A percentile compares a stretch with the other conserved stretches of the same genome.
These are phyloP conservation scores for Dothideomycetes sp. DNA, from an alignment of 2,329 filamentous ascomycete species.

Conservation along the genomic window DNA sequence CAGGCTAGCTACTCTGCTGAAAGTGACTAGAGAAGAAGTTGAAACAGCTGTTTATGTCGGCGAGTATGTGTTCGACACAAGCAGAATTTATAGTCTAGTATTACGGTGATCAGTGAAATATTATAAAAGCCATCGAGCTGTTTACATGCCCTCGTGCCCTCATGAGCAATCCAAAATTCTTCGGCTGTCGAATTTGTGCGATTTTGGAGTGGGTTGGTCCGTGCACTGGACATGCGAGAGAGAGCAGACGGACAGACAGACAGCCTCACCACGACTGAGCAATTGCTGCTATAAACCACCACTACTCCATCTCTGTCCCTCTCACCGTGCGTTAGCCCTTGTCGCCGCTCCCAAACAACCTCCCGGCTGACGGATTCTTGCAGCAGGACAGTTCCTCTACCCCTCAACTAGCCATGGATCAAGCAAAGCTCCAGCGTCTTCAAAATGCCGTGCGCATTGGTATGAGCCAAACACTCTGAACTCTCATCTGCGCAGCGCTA, in stretches of 20 bases:
- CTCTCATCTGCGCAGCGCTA: slow-evolving; percentile 20
- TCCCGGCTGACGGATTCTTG: neutral
- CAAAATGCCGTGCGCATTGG: slow-evolving; percentile 61
- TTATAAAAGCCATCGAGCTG: no score
- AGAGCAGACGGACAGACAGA: slow-evolving; percentile 5
- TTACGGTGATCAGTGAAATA: no score
- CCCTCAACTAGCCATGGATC: slow-evolving; percentile 39
- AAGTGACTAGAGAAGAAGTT: no score
- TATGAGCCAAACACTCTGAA: slow-evolving; percentile 36
- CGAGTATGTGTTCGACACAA: no score
- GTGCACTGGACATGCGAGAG: slow-evolving; percentile 3
- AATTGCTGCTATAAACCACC: slow-evolving; percentile 9
- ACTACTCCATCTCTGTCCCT: slow-evolving; percentile 3
- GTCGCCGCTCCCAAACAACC: neutral
- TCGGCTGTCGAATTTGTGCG: no score
- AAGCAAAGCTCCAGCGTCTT: slow-evolving; percentile 57
- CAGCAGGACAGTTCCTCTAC: slow-evolving; percentile 2
- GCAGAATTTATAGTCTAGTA: no score
- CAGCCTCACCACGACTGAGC: slow-evolving; percentile 4
- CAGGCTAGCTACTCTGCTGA: no score
- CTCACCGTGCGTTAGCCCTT: slow-evolving; percentile 4
- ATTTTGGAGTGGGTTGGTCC: no score
- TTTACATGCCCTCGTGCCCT: no score
- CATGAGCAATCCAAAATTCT: no score
- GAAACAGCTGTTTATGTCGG: no score